A percentile compares a stretch with the other conserved stretches of the same genome.
Evolutionary conservation across 140 eudicot genomes (phyloP).

Genomic region (Senecio squalidus): DNA sequence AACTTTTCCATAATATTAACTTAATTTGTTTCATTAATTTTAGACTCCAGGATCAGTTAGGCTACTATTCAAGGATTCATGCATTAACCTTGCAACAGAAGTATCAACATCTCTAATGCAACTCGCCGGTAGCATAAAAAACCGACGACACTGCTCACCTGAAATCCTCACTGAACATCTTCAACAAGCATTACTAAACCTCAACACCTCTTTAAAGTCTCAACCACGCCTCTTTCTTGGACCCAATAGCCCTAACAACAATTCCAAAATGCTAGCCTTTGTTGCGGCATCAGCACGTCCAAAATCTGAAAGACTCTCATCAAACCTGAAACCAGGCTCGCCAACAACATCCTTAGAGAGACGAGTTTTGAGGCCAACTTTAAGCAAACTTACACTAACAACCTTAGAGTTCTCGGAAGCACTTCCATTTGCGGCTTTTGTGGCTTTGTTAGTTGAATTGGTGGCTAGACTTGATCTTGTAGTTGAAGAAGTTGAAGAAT

Average conservation of each 20-base stretch:
- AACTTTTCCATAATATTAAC: no score
- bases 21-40: background rate
- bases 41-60: slow-evolving; percentile 85
- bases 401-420: slow-evolving; percentile 98
- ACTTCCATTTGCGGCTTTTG: slow-evolving; percentile 92
- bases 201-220: slow-evolving; percentile 68
- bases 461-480: slow-evolving; percentile 90
- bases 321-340: slow-evolving; percentile 45
- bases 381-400: slow-evolving; percentile 63
- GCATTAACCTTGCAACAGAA: slow-evolving; percentile 64
- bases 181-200: slow-evolving; percentile 64
- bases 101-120: slow-evolving; percentile 58
- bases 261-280: slow-evolving; percentile 38
- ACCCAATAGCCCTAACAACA: slow-evolving; percentile 36
- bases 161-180: slow-evolving; percentile 63
- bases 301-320: slow-evolving; percentile 20
- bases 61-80: slow-evolving; percentile 73
- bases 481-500: slow-evolving; percentile 80
- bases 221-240: slow-evolving; percentile 87
- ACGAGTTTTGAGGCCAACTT: slow-evolving; percentile 51
- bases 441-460: slow-evolving; percentile 69
- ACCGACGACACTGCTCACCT: slow-evolving; percentile 76
- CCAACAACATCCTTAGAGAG: slow-evolving; percentile 30
- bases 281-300: slow-evolving; percentile 40
- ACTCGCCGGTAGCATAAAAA: slow-evolving; percentile 68